These are phyloP conservation scores for Diaporthe caulivora DNA, from an alignment of 2,329 filamentous ascomycete species.

Conservation along the genomic window DNA sequence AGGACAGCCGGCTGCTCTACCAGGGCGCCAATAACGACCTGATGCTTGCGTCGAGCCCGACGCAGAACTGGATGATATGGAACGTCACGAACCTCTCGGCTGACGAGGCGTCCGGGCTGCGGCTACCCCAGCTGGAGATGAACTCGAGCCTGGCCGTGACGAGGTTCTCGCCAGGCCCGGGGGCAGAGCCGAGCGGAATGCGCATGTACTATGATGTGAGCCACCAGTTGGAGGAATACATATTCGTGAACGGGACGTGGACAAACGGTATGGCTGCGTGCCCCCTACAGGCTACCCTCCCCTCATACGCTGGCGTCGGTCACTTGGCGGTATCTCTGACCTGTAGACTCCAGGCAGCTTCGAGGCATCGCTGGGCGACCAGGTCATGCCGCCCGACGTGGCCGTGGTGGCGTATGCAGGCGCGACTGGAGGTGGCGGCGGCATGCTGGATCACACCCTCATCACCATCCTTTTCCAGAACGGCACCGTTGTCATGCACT, in stretches of 20 bases:
- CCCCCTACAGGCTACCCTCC: too few species aligned
- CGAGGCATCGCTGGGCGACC: constrained; percentile 25
- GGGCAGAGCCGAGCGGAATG: constrained; percentile 21
- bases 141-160: constrained; percentile 30
- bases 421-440: background rate
- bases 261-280: constrained; percentile 3
- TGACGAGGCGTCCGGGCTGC: background rate
- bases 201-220: constrained; percentile 31
- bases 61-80: constrained; percentile 16
- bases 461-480: constrained; percentile 18
- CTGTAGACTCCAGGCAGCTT: constrained; percentile 6
- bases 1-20: constrained; percentile 25
- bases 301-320: background rate
- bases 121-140: constrained; percentile 25
- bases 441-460: background rate
- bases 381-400: constrained; percentile 11
- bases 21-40: constrained; percentile 22
- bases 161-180: constrained; percentile 2
- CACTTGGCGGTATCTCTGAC: background rate
- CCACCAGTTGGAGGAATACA: constrained; percentile 26
- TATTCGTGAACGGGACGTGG: constrained; percentile 25
- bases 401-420: constrained; percentile 16
- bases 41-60: constrained; percentile 25
- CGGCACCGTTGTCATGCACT: constrained; percentile 5
- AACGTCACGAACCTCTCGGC: constrained; percentile 20